Base-by-base conservation (phyloP, 495 filamentous ascomycete genomes). In the Penicillium cinerascens region DNA sequence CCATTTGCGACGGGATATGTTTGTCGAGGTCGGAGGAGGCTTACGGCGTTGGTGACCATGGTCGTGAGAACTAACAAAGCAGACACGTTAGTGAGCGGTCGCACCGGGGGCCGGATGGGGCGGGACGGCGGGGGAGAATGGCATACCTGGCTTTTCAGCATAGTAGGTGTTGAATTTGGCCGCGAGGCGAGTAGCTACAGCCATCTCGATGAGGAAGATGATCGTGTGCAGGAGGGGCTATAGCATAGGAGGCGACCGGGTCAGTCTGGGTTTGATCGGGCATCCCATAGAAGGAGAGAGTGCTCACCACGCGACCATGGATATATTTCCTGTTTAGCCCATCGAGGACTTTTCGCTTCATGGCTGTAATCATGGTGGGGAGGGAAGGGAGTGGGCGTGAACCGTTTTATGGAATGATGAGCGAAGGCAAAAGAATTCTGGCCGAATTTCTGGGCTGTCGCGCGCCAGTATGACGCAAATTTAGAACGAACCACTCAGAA, bases 21-120 rank as follows among this genome's bases (percentile, higher is more conserved):
- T 38, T 10, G 1, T 49, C 18, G 22, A 15, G 38, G 11, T 50
- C 9, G 26, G 38, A 25, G 29, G 40, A 60, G 51, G 69, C 82
- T 65, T 83, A 98, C 86, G 50, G 93, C 87, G 71, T 98, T 98
- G 59, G 90, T 92, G 54, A 97, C 87, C 93, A 97, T 98, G 68
- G 92, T 98, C 38, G 93, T 98, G 54, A 98, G 78, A 35, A 98
- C 89, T 88, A 71, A 59, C 49, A 20, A 54, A 6, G 44, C 47
- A 27, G 38, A 52, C 18, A 33, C 56, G 65, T 72, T 56, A 75
- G 67, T 54, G 22, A 44, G 33, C 40, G 26, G 39, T 36, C 39
- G 25, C 25, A 42, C 4, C 17, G 17, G 6, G 45, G 40, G 29
- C 39, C 47, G 39, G 23, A 49, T 29, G n/a, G 26, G 46, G 26